A percentile compares a stretch with the other conserved stretches of the same genome.
These are phyloP conservation scores for Chaetomidium leptoderma DNA, from an alignment of 495 filamentous ascomycete species.

Conservation along the genomic window DNA sequence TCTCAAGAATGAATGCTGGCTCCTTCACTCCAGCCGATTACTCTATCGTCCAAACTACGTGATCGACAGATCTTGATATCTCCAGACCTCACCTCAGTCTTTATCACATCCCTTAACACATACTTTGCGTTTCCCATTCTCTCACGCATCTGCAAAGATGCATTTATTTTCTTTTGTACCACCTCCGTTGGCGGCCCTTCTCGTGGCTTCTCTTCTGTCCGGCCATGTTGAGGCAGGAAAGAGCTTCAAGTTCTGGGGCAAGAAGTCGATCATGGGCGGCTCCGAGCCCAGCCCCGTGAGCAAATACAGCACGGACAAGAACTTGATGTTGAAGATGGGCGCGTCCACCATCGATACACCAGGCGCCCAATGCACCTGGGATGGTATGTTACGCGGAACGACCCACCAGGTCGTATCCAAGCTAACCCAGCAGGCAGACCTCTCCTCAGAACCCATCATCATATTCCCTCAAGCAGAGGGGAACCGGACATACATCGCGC, in stretches of 20 bases:
- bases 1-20: neutral
- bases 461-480: constrained; percentile 8
- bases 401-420: neutral
- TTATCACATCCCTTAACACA: neutral
- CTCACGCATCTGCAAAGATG: neutral
- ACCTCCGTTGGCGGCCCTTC: constrained; percentile 5
- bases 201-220: neutral
- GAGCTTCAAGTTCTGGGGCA: constrained; percentile 3
- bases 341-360: constrained; percentile 6
- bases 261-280: neutral
- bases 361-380: constrained; percentile 14
- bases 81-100: neutral
- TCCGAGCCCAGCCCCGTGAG: neutral
- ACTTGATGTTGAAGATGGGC: constrained; percentile 16
- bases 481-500: constrained; percentile 23
- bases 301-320: neutral
- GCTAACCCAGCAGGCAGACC: constrained; percentile 16
- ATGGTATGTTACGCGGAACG: constrained; percentile 13
- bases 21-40: neutral
- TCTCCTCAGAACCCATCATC: constrained; percentile 17
- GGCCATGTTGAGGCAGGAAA: constrained; percentile 1
- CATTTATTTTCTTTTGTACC: constrained; percentile 4
- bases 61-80: neutral
- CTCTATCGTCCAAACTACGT: neutral
- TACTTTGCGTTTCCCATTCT: neutral